Evolutionary conservation across 2,329 filamentous ascomycete species (phyloP).

Genomic region (Ceratocystis huliohia): DNA sequence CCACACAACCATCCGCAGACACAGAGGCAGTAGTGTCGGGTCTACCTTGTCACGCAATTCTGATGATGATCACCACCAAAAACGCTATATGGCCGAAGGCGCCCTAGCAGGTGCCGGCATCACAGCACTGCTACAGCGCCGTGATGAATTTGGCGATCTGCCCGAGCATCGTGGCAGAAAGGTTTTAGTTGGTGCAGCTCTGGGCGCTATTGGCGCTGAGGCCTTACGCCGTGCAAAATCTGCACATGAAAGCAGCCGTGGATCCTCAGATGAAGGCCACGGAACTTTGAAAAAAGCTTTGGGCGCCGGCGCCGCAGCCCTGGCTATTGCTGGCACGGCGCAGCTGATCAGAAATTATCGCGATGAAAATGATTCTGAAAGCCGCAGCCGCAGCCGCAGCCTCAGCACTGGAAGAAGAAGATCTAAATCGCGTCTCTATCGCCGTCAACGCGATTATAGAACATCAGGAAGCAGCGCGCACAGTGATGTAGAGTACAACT

Average conservation of each 20-base stretch:
- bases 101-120: constrained; percentile 51
- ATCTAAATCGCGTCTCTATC: not conserved
- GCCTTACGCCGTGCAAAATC: constrained; percentile 47
- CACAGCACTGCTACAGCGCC: constrained; percentile 45
- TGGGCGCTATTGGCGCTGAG: constrained; percentile 51
- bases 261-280: constrained; percentile 32
- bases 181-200: constrained; percentile 47
- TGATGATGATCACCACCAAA: constrained; percentile 35
- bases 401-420: constrained; percentile 35
- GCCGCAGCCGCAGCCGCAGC: constrained; percentile 37
- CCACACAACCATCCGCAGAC: constrained; percentile 30
- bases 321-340: constrained; percentile 51
- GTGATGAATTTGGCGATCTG: constrained; percentile 38
- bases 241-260: constrained; percentile 32
- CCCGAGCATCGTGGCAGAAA: constrained; percentile 43
- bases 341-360: constrained; percentile 51
- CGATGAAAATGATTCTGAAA: constrained; percentile 45
- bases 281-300: constrained; percentile 47
- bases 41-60: constrained; percentile 26
- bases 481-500: not conserved
- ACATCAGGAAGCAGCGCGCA: not conserved
- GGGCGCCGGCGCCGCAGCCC: constrained; percentile 49
- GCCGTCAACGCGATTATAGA: not conserved
- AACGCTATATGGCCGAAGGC: constrained; percentile 50
- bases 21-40: constrained; percentile 35